These are phyloP conservation scores for Diaporthe sp. DNA, from an alignment of 2,329 filamentous ascomycete species.

Conservation along the genomic window DNA sequence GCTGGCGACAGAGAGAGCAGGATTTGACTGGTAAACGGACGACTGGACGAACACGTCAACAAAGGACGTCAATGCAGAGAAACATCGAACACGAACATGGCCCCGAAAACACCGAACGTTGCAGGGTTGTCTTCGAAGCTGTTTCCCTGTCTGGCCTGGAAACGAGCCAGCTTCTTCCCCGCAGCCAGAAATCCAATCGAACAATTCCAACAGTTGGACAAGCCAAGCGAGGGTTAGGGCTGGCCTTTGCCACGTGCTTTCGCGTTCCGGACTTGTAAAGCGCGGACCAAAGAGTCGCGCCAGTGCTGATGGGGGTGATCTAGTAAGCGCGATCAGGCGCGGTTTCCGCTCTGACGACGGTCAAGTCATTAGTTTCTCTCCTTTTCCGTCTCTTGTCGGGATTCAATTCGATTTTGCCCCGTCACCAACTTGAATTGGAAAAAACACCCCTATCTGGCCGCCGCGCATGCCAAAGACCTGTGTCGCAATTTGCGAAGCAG, in stretches of 20 bases:
- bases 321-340: slow-evolving; percentile 27
- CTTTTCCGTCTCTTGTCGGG: background rate
- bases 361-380: background rate
- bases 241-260: slow-evolving; percentile 30
- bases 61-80: slow-evolving; percentile 15
- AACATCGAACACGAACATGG: slow-evolving; percentile 18
- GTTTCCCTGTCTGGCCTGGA: slow-evolving; percentile 4
- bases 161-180: slow-evolving; percentile 22
- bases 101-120: slow-evolving; percentile 15
- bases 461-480: background rate
- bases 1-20: background rate
- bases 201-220: background rate
- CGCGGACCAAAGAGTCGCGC: slow-evolving; percentile 20
- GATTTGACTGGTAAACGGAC: background rate
- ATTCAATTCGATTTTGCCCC: background rate
- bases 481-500: background rate
- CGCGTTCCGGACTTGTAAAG: slow-evolving; percentile 22
- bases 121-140: slow-evolving; percentile 24
- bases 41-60: slow-evolving; percentile 8
- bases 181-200: background rate
- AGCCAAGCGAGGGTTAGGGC: background rate
- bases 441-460: background rate
- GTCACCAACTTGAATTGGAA: background rate
- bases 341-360: background rate
- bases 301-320: background rate